Conservation (phyloP, 2,329 filamentous ascomycete genomes). For the Sarocladium brachiariae region DNA sequence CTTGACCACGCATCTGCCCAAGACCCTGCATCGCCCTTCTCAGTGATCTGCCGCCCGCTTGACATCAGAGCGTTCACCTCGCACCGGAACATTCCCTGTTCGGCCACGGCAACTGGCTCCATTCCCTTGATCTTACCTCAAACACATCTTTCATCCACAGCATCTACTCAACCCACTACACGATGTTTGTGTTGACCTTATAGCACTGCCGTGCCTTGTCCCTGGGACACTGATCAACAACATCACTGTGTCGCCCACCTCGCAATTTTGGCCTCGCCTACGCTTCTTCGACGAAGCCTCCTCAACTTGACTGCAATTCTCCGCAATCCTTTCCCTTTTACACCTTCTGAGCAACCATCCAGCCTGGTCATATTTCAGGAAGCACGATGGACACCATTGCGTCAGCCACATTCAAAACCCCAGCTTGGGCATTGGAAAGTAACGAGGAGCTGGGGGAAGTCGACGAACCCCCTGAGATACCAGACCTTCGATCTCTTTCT, state of each 20-base stretch:
- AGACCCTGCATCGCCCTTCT: constrained; percentile 2
- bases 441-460: constrained; percentile 66
- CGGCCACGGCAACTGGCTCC: neutral
- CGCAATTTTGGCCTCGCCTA: neutral
- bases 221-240: constrained; percentile 5
- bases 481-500: constrained; percentile 13
- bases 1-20: neutral
- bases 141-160: no score
- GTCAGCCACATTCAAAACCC: constrained; percentile 20
- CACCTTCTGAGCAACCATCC: neutral
- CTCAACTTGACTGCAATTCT: neutral
- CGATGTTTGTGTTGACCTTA: constrained; percentile 7
- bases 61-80: constrained; percentile 7
- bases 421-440: constrained; percentile 27
- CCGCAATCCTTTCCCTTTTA: neutral
- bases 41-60: constrained; percentile 6
- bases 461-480: constrained; percentile 78
- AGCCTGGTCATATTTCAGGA: constrained; percentile 8
- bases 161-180: neutral
- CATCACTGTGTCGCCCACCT: neutral
- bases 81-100: neutral
- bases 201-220: constrained; percentile 8
- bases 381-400: constrained; percentile 21
- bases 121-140: no score
- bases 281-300: neutral